Base-by-base conservation (phyloP, 2,329 filamentous ascomycete genomes). In the Neobulgaria alba region DNA sequence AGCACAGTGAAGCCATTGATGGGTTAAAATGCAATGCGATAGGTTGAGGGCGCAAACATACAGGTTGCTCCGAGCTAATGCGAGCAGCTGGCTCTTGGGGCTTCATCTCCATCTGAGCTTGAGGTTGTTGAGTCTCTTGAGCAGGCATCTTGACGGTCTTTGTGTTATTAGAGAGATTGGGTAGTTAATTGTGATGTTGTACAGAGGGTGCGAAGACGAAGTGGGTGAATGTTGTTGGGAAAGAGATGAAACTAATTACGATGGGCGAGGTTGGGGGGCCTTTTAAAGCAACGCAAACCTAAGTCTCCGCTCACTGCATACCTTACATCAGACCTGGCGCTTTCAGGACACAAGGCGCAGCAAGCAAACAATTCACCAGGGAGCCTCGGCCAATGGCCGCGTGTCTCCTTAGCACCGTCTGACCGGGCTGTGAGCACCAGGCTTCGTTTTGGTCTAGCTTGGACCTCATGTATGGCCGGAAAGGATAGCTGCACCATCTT, bases 1-100 rank as follows among this genome's bases (percentile, higher is more conserved):
- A 62, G 26, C 55, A 51, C n/a, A 47, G 59, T 62, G 5, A 54
- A 55, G 33, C 48, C 53, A 33, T 15, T 35, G n/a, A n/a, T n/a
- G n/a, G n/a, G n/a, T n/a, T n/a, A n/a, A n/a, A n/a, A n/a, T n/a
- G n/a, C n/a, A n/a, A n/a, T n/a, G 23, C 7, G 23, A 26, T 7
- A 15, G 26, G 33, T 7, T n/a, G 17, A 31, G 19, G 50, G 50
- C 38, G 47, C 40, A 14, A 42, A 45, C 48, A 16, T 48, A 57
- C 55, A 26, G 55, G 55, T 44, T 57, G 55, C 40, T 57, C 48
- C 16, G 50, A 31, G 29, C 32, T 44, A 38, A 50, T 33, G 10
- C 39, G 38, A 16, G 33, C 36, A 14, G 41, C 36, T 7, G 18
- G 15, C 10, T 35, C 33, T 45, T 23, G 10, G 42, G 34, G 16